phyloP scores from a whole-genome alignment of 2,329 filamentous ascomycete genomes.

The Diaporthe caulivora region DNA sequence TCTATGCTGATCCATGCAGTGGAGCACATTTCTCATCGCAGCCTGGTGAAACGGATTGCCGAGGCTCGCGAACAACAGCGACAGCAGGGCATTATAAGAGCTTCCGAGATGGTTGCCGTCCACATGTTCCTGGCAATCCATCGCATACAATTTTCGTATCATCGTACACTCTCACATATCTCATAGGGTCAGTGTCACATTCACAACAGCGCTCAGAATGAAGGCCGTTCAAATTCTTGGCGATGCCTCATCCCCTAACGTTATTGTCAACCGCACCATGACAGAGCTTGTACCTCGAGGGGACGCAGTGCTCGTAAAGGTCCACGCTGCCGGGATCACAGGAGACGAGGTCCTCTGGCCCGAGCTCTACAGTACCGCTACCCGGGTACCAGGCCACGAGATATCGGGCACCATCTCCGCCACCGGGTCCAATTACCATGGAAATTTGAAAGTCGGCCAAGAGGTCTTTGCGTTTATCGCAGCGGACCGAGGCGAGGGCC shows the following conservation, averaged over 20 bases:
- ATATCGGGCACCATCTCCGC: neutral
- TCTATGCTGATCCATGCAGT: neutral
- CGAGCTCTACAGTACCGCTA: neutral
- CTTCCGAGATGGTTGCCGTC: neutral
- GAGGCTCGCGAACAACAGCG: neutral
- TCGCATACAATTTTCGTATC: neutral
- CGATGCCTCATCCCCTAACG: neutral
- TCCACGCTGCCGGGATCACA: neutral
- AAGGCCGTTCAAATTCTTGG: slow-evolving; percentile 10
- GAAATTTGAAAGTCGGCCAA: neutral
- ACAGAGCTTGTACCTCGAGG: neutral
- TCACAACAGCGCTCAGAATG: neutral
- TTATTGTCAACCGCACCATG: neutral
- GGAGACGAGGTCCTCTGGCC: slow-evolving; percentile 18
- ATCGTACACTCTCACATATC: neutral
- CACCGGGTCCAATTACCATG: neutral
- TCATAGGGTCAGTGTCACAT: neutral
- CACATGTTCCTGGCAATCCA: neutral
- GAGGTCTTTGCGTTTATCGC: neutral
- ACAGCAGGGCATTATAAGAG: neutral
- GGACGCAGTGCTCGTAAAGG: neutral
- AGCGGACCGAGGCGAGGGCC: neutral
- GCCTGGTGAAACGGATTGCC: neutral
- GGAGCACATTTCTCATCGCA: neutral
- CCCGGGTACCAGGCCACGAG: slow-evolving; percentile 1